Percentiles rank a stretch among this genome's conserved stretches.
Evolutionary conservation across 2,329 filamentous ascomycete genomes (phyloP).

Genomic region (Fusarium anthophilum): DNA sequence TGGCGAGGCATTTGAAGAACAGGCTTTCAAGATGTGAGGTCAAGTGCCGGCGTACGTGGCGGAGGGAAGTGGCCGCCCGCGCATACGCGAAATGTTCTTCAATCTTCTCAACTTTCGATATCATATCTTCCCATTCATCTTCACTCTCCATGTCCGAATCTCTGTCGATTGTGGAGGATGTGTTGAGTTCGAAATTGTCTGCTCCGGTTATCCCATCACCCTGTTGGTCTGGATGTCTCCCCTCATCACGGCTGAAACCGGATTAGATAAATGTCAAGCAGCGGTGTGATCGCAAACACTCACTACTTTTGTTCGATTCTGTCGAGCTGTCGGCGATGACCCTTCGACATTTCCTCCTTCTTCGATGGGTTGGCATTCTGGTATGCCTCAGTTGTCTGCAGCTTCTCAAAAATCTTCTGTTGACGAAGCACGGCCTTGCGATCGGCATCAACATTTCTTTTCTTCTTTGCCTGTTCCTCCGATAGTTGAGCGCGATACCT

Average conservation of each 20-base stretch:
- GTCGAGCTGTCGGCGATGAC: background rate
- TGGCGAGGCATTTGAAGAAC: background rate
- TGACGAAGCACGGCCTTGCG: background rate
- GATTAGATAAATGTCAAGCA: background rate
- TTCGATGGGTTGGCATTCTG: background rate
- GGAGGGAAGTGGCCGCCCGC: background rate
- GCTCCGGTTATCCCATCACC: rapidly evolving
- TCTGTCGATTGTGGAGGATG: background rate
- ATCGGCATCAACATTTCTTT: background rate
- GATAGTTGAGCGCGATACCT: background rate
- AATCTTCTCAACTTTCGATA: background rate
- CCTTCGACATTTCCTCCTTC: background rate
- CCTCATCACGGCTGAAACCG: background rate
- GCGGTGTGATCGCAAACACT: background rate
- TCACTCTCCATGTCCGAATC: background rate
- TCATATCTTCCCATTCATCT: background rate
- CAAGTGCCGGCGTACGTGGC: background rate
- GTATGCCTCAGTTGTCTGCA: background rate
- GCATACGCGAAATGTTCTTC: background rate
- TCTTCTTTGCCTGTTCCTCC: background rate
- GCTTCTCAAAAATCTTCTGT: background rate
- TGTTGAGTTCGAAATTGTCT: background rate
- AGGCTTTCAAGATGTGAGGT: background rate
- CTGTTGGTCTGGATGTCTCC: background rate
- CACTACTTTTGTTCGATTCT: background rate